phyloP scores from a whole-genome alignment of 2,329 filamentous ascomycete species.

The Xylariaceae sp. region DNA sequence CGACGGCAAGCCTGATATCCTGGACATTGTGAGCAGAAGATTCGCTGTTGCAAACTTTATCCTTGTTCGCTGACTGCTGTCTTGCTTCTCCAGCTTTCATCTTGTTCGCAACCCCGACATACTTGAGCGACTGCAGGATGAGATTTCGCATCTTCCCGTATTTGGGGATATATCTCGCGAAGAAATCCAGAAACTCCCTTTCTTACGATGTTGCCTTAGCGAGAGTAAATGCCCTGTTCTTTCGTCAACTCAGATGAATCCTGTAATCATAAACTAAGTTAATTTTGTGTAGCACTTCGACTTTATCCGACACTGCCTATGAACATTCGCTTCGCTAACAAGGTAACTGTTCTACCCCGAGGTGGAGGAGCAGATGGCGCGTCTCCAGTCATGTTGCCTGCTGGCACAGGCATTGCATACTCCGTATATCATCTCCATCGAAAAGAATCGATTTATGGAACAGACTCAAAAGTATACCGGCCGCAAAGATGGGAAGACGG shows the following conservation, averaged over 20 bases:
- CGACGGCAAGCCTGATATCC: slow-evolving; percentile 18
- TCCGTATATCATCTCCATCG: slow-evolving; percentile 26
- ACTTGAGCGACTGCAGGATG: slow-evolving; percentile 11
- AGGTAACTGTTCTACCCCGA: slow-evolving; percentile 25
- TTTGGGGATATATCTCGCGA: slow-evolving; percentile 13
- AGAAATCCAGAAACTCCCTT: slow-evolving; percentile 18
- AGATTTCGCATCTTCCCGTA: slow-evolving; percentile 10
- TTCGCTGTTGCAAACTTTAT: too few species aligned
- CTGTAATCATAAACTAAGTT: neutral
- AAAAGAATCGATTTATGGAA: slow-evolving; percentile 16
- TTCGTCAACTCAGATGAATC: neutral
- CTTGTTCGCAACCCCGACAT: slow-evolving; percentile 18
- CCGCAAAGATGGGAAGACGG: slow-evolving; percentile 19
- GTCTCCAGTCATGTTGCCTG: slow-evolving; percentile 27
- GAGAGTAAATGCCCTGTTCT: slow-evolving; percentile 14
- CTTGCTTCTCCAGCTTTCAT: slow-evolving; percentile 12
- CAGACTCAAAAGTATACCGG: slow-evolving; percentile 12
- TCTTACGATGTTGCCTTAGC: slow-evolving; percentile 20
- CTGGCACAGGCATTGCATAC: slow-evolving; percentile 26
- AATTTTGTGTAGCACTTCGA: slow-evolving; percentile 12
- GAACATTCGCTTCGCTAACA: slow-evolving; percentile 14
- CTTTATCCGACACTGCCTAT: slow-evolving; percentile 16
- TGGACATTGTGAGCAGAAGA: slow-evolving; percentile 17
- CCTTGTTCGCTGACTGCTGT: too few species aligned
- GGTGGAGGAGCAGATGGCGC: slow-evolving; percentile 31